A percentile compares a stretch with the other conserved stretches of the same genome.
Evolutionary conservation across 83 land plant species (phyloP).

Genomic region (Thuja plicata): DNA sequence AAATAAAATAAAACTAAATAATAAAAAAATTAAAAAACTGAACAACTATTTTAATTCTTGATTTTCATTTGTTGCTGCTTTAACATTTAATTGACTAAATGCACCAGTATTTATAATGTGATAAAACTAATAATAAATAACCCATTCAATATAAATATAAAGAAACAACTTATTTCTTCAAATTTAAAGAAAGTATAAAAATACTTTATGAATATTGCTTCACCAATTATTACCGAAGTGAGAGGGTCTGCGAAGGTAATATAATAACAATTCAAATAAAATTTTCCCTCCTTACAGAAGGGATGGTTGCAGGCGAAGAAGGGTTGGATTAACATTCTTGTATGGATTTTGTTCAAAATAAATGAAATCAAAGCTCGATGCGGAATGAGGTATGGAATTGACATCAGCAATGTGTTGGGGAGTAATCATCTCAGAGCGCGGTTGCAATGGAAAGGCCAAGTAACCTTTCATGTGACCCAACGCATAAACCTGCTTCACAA

Average conservation of each 20-base stretch:
- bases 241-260: not conserved
- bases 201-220: too few relatives aligned
- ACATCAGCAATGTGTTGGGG: conserved; percentile 5
- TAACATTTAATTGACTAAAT: too few relatives aligned
- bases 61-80: too few relatives aligned
- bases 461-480: conserved; percentile 4
- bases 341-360: not conserved
- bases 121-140: too few relatives aligned
- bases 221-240: too few relatives aligned
- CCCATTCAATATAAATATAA: too few relatives aligned
- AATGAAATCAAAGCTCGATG: not conserved
- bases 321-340: not conserved
- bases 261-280: not conserved
- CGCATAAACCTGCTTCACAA: not conserved
- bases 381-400: not conserved
- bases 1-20: too few relatives aligned
- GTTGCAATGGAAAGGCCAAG: not conserved
- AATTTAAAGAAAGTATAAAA: too few relatives aligned
- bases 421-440: not conserved
- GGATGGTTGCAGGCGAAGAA: not conserved
- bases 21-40: too few relatives aligned
- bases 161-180: too few relatives aligned
- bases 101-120: too few relatives aligned
- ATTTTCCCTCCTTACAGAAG: not conserved
- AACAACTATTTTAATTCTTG: too few relatives aligned